phyloP scores from a whole-genome alignment of 2,329 filamentous ascomycete species.

The Colletotrichum coccodes region DNA sequence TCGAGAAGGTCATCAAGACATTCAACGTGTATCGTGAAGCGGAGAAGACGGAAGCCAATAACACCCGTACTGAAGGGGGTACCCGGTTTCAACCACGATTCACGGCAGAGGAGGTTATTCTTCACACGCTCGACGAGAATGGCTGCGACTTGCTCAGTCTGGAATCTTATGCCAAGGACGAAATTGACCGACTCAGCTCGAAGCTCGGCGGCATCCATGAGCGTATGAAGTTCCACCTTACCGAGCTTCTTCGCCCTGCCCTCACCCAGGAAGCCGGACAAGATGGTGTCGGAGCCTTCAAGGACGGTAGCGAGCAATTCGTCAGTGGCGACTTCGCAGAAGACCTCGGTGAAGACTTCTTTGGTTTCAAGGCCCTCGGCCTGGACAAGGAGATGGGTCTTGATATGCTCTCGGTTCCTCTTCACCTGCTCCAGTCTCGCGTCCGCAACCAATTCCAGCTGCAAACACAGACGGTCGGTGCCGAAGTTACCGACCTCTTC shows the following conservation, averaged over 20 bases:
- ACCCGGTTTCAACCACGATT: constrained; percentile 71
- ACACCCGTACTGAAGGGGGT: constrained; percentile 50
- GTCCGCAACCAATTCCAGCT: constrained; percentile 87
- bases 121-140: constrained; percentile 87
- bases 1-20: constrained; percentile 82
- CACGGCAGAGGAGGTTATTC: constrained; percentile 83
- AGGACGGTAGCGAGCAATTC: constrained; percentile 97
- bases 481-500: constrained; percentile 68
- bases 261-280: constrained; percentile 77
- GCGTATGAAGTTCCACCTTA: constrained; percentile 90
- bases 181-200: constrained; percentile 84
- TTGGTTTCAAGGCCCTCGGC: constrained; percentile 95
- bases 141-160: constrained; percentile 84
- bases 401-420: constrained; percentile 87
- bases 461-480: constrained; percentile 72
- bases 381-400: constrained; percentile 91
- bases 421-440: constrained; percentile 92
- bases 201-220: constrained; percentile 90
- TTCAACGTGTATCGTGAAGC: constrained; percentile 86
- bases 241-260: constrained; percentile 92
- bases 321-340: constrained; percentile 97
- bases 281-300: constrained; percentile 91
- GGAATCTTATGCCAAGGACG: constrained; percentile 90
- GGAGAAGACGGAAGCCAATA: constrained; percentile 74
- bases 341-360: constrained; percentile 98